Percentiles rank a stretch among this genome's conserved stretches.
Conservation (phyloP, 495 filamentous ascomycete genomes). For the Wilcoxina mikolae region DNA sequence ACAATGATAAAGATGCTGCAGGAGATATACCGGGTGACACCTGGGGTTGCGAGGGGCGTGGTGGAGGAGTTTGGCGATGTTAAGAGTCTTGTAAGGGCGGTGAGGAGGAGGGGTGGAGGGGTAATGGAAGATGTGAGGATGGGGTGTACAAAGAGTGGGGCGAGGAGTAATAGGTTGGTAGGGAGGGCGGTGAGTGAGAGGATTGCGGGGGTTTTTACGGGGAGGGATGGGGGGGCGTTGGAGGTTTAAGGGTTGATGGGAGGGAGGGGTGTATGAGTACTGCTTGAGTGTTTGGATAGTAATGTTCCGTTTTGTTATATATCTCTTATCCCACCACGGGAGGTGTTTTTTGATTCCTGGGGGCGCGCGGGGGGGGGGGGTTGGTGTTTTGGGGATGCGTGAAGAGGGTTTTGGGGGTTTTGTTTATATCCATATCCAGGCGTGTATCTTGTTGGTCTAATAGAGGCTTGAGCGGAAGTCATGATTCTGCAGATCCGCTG, state of each 20-base stretch:
- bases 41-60: constrained; percentile 59
- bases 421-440: too few species aligned
- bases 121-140: constrained; percentile 47
- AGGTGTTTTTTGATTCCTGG: too few species aligned
- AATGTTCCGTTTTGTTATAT: too few species aligned
- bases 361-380: too few species aligned
- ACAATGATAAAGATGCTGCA: constrained; percentile 68
- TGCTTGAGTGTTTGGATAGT: too few species aligned
- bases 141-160: constrained; percentile 50
- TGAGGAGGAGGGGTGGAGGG: constrained; percentile 44
- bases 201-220: constrained; percentile 27
- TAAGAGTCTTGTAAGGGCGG: constrained; percentile 40
- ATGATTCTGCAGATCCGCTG: too few species aligned
- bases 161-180: constrained; percentile 47
- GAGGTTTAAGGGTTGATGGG: not conserved
- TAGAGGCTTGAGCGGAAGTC: too few species aligned
- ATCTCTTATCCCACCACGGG: too few species aligned
- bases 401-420: too few species aligned
- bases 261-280: too few species aligned
- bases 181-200: constrained; percentile 58
- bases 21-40: constrained; percentile 58
- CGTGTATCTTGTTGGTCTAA: too few species aligned
- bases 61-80: constrained; percentile 46
- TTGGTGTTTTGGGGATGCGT: too few species aligned
- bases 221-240: not conserved